These are phyloP conservation scores for Hanseniaspora nectarophila DNA, from an alignment of 805 yeast genomes.

Conservation along the genomic window DNA sequence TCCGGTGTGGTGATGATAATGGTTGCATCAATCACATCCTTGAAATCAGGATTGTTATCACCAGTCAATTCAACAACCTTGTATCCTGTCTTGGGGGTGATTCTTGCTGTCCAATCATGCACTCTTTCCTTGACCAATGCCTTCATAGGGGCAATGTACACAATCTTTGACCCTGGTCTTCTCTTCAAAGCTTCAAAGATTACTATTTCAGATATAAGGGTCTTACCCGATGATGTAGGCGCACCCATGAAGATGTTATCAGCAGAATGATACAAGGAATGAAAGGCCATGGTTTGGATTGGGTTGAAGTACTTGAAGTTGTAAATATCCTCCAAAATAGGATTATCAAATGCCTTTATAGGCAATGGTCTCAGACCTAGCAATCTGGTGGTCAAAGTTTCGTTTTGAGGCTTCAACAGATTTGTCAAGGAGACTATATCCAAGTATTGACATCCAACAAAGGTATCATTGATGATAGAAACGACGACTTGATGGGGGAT, in stretches of 20 bases:
- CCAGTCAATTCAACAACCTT: slow-evolving; percentile 84
- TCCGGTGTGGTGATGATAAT: slow-evolving; percentile 90
- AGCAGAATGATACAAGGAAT: slow-evolving; percentile 67
- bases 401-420: slow-evolving; percentile 76
- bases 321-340: slow-evolving; percentile 57
- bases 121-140: slow-evolving; percentile 95
- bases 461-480: slow-evolving; percentile 66
- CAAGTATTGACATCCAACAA: slow-evolving; percentile 76
- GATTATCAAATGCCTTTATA: slow-evolving; percentile 60
- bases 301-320: slow-evolving; percentile 84
- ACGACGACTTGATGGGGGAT: slow-evolving; percentile 80
- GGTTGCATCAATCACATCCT: slow-evolving; percentile 73
- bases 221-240: slow-evolving; percentile 97
- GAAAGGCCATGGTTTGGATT: slow-evolving; percentile 96
- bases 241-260: slow-evolving; percentile 86
- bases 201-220: slow-evolving; percentile 92
- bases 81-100: slow-evolving; percentile 85
- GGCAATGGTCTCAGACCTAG: slow-evolving; percentile 79
- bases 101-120: slow-evolving; percentile 67
- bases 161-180: slow-evolving; percentile 71
- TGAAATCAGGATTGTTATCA: slow-evolving; percentile 79
- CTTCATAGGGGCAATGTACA: slow-evolving; percentile 87
- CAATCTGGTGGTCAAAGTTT: slow-evolving; percentile 71
- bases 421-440: slow-evolving; percentile 81
- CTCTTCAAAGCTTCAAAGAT: slow-evolving; percentile 91